Base-by-base conservation (phyloP, 2,329 filamentous ascomycete species). In the Calonectria honghensis region DNA sequence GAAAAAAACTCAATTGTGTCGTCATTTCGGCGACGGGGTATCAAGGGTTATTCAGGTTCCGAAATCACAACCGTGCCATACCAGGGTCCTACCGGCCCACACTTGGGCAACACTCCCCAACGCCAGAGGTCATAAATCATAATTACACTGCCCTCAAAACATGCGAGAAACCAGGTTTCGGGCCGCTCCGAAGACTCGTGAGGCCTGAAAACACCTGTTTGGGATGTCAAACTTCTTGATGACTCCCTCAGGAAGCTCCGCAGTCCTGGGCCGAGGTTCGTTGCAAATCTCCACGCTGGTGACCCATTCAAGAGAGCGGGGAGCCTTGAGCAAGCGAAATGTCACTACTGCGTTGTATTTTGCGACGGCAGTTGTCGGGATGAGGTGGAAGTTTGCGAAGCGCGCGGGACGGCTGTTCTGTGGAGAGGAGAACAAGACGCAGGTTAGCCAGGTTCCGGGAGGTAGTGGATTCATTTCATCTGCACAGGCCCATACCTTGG, bases 11-110 rank as follows among this genome's bases (percentile, higher is more conserved):
- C 29, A 48, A 48, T 65, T 31, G 9, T n/a, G 39, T 65, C 39
- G 39, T 16, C 27, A 48, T 65, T 61, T 18, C 6, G 18, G 31
- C 35, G 61, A 65, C 39, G 61, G 57, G 61, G 61, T 48, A 65
- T 65, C 61, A 48, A 65, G n/a, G 24, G 39, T 65, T 39, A 24
- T n/a, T 31, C 39, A 48, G 29, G 9, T 65, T 65, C 61, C 27
- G 24, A 65, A 65, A 29, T 48, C 61, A 31, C 13, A 32, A 45
- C 41, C 61, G 41, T 45, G 41, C 27, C 61, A 27, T 48, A 20
- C 39, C 61, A 65, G 41, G 61, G 39, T 41, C 61, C 27, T 45
- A 65, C 41, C 61, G 39, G 39, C 41, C 29, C 37, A 45, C 61
- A 65, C 39, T 29, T 32, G 57, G 57, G 57, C 61, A 18, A 65